Evolutionary conservation across 306 rosid genomes (phyloP), one percentile per base, ranked within the genome.

Genomic region (Malus fusca): DNA sequence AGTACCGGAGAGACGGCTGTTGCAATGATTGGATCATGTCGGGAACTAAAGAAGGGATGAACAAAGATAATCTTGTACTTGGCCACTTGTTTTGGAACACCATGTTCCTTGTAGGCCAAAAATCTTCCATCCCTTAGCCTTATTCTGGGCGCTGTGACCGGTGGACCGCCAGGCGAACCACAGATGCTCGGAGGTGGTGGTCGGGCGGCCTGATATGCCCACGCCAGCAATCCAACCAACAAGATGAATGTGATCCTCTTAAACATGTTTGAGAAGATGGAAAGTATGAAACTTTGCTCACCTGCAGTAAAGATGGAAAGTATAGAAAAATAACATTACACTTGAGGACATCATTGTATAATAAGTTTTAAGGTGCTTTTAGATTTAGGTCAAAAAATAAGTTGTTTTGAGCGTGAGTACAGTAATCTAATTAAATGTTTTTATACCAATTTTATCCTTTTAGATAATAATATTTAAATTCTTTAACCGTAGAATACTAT

Each of bases 101-200:
- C 93, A 69, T 83, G 52, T 26, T 87, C 93, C 77, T 78, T 87
- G 84, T 89, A 89, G n/a, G 93, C 89, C 77, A 89, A 78, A 69
- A 83, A 70, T 56, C 93, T 85, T 80, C 91, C 93, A 78, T 89
- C 93, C 77, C 91, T 85, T 0, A 89, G 89, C 80, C 79, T 89
- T 37, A 87, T 71, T 69, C 93, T 83, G 18, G 89, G 71, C 1
- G 80, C 87, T 64, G 91, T 85, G 42, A 87, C 43, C 14, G 87
- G 85, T 15, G 88, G 91, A 10, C 93, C 91, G 14, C 77, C 81
- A 0, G 84, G 77, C 26, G 87, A 82, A 35, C 93, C 93, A 6
- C 89, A 89, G 40, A 64, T 51, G 15, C 40, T 83, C 15, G 89
- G 80, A 9, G 85, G 75, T 11, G 89, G 86, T 28, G 88, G 86